Percentiles rank a stretch among this genome's conserved stretches.
These are phyloP conservation scores for Primulina eburnea DNA, from an alignment of 257 asterid genomes.

Conservation along the genomic window DNA sequence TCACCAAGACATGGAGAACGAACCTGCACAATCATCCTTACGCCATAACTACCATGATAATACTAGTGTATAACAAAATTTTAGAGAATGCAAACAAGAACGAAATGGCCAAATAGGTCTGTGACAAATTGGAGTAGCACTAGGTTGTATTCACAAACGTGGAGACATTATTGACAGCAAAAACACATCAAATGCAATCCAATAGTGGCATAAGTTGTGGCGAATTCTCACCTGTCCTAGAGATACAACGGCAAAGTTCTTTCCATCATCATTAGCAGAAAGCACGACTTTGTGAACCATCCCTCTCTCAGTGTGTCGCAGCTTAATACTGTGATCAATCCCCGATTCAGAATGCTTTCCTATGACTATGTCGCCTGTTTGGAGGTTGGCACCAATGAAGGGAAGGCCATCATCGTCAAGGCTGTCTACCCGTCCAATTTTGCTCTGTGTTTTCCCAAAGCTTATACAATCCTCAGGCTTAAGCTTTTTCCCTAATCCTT, in stretches of 20 bases:
- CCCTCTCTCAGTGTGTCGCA: constrained; percentile 93
- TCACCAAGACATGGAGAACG: constrained; percentile 95
- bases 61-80: not conserved
- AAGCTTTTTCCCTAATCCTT: constrained; percentile 40
- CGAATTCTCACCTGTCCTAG: constrained; percentile 68
- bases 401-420: constrained; percentile 98
- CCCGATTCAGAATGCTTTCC: constrained; percentile 83
- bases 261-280: constrained; percentile 89
- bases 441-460: constrained; percentile 80
- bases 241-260: constrained; percentile 75
- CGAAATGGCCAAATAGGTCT: not conserved
- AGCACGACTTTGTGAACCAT: constrained; percentile 88
- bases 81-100: constrained; percentile 1
- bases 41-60: constrained; percentile 5
- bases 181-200: not conserved
- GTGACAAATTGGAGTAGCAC: not conserved
- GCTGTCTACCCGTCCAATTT: constrained; percentile 83
- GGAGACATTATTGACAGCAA: not conserved
- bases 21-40: constrained; percentile 46
- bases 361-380: constrained; percentile 81
- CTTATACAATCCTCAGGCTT: constrained; percentile 53
- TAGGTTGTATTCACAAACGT: not conserved
- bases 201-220: constrained; percentile 2
- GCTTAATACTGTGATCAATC: constrained; percentile 77
- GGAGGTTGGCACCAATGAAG: constrained; percentile 77